Percentiles rank a stretch among this genome's conserved stretches.
Evolutionary conservation across 352 stramenopile species (phyloP).

Genomic region (Phytophthora pini): DNA sequence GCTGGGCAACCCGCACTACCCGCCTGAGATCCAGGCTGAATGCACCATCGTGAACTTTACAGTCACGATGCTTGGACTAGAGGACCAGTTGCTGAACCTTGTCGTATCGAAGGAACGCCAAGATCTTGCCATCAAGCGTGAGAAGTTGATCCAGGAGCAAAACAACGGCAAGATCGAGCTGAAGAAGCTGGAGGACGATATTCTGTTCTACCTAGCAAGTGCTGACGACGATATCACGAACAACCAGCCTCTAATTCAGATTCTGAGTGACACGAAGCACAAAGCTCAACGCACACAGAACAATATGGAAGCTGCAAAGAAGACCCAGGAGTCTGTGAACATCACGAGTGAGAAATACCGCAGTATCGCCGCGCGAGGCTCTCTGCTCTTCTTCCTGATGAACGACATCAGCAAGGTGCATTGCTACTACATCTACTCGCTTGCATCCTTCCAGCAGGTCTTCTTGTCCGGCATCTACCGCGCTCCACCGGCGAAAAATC

Average conservation of each 20-base stretch:
- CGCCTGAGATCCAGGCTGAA: conserved; percentile 95
- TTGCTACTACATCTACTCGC: conserved; percentile 97
- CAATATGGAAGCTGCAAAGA: conserved; percentile 93
- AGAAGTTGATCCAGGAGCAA: conserved; percentile 94
- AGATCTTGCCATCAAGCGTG: conserved; percentile 83
- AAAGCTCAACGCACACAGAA: conserved; percentile 92
- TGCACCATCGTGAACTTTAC: conserved; percentile 97
- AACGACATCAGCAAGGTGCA: conserved; percentile 97
- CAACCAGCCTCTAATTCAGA: conserved; percentile 96
- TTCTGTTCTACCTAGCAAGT: conserved; percentile 94
- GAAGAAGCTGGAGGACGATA: conserved; percentile 96
- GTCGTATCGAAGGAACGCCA: conserved; percentile 93
- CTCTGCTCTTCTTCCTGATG: conserved; percentile 97
- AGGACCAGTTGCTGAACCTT: conserved; percentile 93
- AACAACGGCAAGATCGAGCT: conserved; percentile 97
- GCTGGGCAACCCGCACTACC: conserved; percentile 94
- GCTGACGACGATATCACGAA: conserved; percentile 98
- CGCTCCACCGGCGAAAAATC: conserved; percentile 67
- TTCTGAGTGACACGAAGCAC: conserved; percentile 95
- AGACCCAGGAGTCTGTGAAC: conserved; percentile 93
- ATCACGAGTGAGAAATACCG: conserved; percentile 96
- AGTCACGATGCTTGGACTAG: conserved; percentile 91
- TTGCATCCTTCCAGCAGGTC: conserved; percentile 96
- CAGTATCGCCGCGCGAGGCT: conserved; percentile 92
- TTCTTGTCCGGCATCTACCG: conserved; percentile 96